These are phyloP conservation scores for Paecilomyces variotii DNA, from an alignment of 2,329 filamentous ascomycete genomes.

Conservation along the genomic window DNA sequence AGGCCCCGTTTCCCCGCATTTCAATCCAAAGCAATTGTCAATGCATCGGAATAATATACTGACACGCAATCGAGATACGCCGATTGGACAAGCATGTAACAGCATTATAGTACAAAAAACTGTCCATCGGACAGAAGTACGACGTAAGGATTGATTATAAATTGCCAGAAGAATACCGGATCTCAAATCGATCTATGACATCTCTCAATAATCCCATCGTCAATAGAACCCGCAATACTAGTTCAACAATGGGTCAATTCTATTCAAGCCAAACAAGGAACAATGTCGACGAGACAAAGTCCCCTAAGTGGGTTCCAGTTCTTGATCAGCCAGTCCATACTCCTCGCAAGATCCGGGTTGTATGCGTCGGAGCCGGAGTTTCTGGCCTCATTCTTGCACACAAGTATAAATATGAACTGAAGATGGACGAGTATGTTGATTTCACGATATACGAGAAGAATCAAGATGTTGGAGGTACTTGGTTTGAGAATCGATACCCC, in stretches of 20 bases:
- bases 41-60: no score
- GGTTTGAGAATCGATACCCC: conserved; percentile 25
- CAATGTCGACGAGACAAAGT: neutral
- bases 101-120: no score
- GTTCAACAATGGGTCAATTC: neutral
- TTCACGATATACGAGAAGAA: conserved; percentile 22
- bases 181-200: neutral
- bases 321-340: neutral
- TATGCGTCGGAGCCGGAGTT: conserved; percentile 20
- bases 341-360: conserved; percentile 10
- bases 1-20: no score
- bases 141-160: neutral
- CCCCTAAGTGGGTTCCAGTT: neutral
- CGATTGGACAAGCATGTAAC: no score
- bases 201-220: neutral
- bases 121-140: no score
- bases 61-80: no score
- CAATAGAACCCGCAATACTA: neutral
- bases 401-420: conserved; percentile 28
- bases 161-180: neutral
- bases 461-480: conserved; percentile 24
- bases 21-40: no score
- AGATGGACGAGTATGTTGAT: conserved; percentile 19
- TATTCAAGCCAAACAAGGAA: neutral
- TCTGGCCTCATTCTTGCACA: conserved; percentile 32